Evolutionary conservation across 2,329 filamentous ascomycete genomes (phyloP), one percentile per base, ranked within the genome.

Genomic region (Dryadomyces quercus-mongolicae): DNA sequence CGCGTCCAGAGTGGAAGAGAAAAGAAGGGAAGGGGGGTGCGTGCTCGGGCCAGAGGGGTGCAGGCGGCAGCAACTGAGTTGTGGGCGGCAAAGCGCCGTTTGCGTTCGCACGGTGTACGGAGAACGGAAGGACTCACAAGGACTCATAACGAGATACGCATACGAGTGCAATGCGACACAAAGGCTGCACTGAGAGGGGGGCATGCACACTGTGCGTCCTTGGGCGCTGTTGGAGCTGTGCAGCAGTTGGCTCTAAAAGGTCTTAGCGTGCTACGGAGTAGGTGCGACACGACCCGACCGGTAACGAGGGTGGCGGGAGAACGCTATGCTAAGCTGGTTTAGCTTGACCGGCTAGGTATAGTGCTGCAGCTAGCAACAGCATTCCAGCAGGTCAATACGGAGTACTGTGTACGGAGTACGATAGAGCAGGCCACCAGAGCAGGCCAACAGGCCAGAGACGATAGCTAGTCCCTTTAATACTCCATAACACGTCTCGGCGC

Each of bases 231-330:
- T 49, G 47, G 46, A 22, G 44, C 44, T 22, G 16, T 49, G n/a
- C 47, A 38, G 47, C 16, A 16, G 47, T 38, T 49, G 47, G 47
- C 25, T 49, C 47, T 20, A 38, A 36, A 20, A 3, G 21, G 15
- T 18, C 46, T 43, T 57, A 57, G 57, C 51, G 54, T 51, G 44
- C 51, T 40, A 40, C 36, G 36, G 36, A 16, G 36, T 48, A 57
- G 55, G 46, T 56, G 52, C 57, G 57, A 59, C 54, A 55, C 55
- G 57, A 53, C 54, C 57, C 57, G 57, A 43, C 56, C 55, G 57
- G 57, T 56, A 56, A 51, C 54, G 34, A 55, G 52, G 53, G 55
- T 53, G 57, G 48, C 55, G 55, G 55, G 55, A 57, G 54, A 49
- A 40, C 54, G 52, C 56, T 54, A 25, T 40, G 36, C 36, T 40